These are phyloP conservation scores for Bipolaris cookei DNA, from an alignment of 2,329 filamentous ascomycete species.

Conservation along the genomic window DNA sequence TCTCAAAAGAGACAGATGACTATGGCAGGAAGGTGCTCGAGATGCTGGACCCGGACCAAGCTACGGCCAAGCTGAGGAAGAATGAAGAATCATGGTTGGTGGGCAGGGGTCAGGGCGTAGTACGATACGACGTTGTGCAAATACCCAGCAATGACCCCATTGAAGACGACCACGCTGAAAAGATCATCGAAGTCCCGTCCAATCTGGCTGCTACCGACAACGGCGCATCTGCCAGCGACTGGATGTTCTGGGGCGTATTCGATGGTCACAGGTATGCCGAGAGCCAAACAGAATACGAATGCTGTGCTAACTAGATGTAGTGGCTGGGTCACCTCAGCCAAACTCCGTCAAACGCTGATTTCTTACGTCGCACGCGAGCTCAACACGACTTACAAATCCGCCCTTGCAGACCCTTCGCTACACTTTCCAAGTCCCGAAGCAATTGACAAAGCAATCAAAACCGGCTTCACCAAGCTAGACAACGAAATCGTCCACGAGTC, in stretches of 20 bases:
- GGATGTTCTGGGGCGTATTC: conserved; percentile 99
- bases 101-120: conserved; percentile 85
- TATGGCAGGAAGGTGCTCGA: conserved; percentile 86
- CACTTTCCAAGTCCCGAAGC: conserved; percentile 76
- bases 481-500: conserved; percentile 94
- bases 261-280: conserved; percentile 84
- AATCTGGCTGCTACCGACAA: conserved; percentile 62
- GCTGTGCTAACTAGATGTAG: conserved; percentile 54
- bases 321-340: conserved; percentile 97
- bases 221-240: conserved; percentile 72
- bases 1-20: conserved; percentile 86
- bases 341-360: conserved; percentile 89
- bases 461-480: conserved; percentile 85
- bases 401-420: conserved; percentile 62
- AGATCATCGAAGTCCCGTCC: conserved; percentile 88
- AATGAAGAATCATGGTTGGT: conserved; percentile 93
- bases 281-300: neutral
- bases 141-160: conserved; percentile 96
- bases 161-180: conserved; percentile 97
- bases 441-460: conserved; percentile 90
- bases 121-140: conserved; percentile 93
- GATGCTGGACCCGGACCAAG: conserved; percentile 96
- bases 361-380: conserved; percentile 91
- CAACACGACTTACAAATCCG: conserved; percentile 86
- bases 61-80: conserved; percentile 83